Conservation (phyloP, 257 asterid species). For the Forsythia viridissima region DNA sequence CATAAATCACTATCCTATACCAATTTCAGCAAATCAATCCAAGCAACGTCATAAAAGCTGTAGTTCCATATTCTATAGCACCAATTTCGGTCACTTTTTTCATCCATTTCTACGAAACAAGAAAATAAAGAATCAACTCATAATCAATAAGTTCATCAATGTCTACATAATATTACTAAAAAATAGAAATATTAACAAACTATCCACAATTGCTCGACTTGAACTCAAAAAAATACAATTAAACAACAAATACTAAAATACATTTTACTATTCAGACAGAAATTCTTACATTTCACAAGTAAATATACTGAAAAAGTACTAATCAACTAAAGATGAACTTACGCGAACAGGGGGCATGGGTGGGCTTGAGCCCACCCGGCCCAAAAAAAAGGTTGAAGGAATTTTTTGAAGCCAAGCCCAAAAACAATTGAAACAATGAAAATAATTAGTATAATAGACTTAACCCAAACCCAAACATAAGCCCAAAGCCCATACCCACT, state of each 20-base stretch:
- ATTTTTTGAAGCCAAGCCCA: too few relatives aligned
- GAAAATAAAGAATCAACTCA: not conserved
- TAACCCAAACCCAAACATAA: too few relatives aligned
- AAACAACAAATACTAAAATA: not conserved
- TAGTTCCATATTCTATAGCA: not conserved
- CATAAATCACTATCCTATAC: not conserved
- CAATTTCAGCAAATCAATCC: not conserved
- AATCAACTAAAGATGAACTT: slow-evolving; percentile 34
- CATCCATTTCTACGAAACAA: not conserved
- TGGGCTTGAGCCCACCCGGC: too few relatives aligned
- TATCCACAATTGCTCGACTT: not conserved
- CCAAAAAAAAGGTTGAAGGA: too few relatives aligned
- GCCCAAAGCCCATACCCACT: too few relatives aligned
- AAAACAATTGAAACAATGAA: too few relatives aligned
- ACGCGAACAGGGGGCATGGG: too few relatives aligned
- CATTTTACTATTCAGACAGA: too few relatives aligned
- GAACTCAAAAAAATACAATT: not conserved
- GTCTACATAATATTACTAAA: not conserved
- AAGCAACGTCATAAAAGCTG: not conserved
- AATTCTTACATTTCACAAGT: not conserved
- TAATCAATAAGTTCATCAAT: not conserved
- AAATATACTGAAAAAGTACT: not conserved
- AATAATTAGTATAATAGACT: too few relatives aligned
- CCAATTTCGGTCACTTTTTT: not conserved
- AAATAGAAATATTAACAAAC: not conserved